Evolutionary conservation across 225 moss, liverwort and hornwort species (phyloP).

Genomic region (Straminergon stramineum): DNA sequence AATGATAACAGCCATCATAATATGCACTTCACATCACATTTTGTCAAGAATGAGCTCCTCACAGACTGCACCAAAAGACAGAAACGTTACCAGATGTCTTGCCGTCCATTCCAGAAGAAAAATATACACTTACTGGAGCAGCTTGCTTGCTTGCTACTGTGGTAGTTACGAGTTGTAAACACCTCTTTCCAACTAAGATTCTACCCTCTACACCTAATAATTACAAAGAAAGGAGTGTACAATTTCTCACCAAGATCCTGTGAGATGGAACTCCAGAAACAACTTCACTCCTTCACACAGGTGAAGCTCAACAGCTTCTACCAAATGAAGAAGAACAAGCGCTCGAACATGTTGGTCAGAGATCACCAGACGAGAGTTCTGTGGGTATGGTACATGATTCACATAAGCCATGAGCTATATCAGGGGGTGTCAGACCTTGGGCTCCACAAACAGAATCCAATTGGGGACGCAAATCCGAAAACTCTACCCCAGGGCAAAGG

Average conservation of each 20-base stretch:
- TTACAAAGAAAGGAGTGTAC: constrained; percentile 1
- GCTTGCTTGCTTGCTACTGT: not conserved
- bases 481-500: not conserved
- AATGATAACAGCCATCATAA: not conserved
- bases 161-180: constrained; percentile 6
- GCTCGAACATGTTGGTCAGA: not conserved
- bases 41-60: not conserved
- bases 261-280: not conserved
- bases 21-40: not conserved
- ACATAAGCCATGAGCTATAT: not conserved
- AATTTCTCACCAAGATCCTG: not conserved
- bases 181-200: not conserved
- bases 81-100: not conserved
- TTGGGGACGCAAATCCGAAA: not conserved
- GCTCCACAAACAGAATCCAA: not conserved
- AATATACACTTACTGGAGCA: constrained; percentile 2
- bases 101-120: constrained; percentile 2
- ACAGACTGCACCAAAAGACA: not conserved
- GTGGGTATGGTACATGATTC: constrained; percentile 1
- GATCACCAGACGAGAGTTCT: not conserved
- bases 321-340: not conserved
- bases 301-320: not conserved
- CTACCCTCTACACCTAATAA: not conserved
- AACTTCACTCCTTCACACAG: not conserved
- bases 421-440: not conserved